Evolutionary conservation across 2,329 filamentous ascomycete genomes (phyloP).

Genomic region (Aureobasidium sp.): DNA sequence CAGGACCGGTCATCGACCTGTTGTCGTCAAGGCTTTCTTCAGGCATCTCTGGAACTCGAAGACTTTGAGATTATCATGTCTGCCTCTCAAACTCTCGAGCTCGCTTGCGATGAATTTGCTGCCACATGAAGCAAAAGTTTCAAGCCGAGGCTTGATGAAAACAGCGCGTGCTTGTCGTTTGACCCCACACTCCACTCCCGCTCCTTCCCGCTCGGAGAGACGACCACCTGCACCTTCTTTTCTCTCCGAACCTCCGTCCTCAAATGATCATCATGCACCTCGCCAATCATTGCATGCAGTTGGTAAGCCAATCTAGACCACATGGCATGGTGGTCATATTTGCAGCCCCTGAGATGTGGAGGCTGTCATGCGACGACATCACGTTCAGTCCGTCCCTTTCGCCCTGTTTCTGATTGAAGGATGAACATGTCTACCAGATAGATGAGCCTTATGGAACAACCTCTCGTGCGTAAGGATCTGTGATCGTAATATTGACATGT

Average conservation of each 20-base stretch:
- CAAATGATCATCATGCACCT: conserved; percentile 1
- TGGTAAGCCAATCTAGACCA: conserved; percentile 4
- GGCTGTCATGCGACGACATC: conserved; percentile 1
- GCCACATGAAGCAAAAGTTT: background rate
- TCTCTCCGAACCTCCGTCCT: background rate
- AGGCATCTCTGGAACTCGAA: too few relatives aligned
- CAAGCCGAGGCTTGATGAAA: background rate
- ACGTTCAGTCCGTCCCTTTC: background rate
- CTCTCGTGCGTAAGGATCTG: conserved; percentile 3
- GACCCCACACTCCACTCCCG: conserved; percentile 8
- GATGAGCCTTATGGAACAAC: background rate
- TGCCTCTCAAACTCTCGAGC: too few relatives aligned
- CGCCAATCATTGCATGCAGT: conserved; percentile 8
- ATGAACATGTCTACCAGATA: background rate
- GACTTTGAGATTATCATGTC: too few relatives aligned
- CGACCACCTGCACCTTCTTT: background rate
- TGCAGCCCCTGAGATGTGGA: background rate
- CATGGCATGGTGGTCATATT: conserved; percentile 1
- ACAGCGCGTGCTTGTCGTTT: background rate
- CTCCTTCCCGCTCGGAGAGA: conserved; percentile 2
- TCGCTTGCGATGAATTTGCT: background rate
- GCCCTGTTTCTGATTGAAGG: background rate
- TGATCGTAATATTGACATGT: background rate
- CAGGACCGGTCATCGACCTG: too few relatives aligned
- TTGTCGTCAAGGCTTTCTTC: too few relatives aligned